Conservation (phyloP, 2,329 filamentous ascomycete species). For the Exophiala phaeomuriformis region DNA sequence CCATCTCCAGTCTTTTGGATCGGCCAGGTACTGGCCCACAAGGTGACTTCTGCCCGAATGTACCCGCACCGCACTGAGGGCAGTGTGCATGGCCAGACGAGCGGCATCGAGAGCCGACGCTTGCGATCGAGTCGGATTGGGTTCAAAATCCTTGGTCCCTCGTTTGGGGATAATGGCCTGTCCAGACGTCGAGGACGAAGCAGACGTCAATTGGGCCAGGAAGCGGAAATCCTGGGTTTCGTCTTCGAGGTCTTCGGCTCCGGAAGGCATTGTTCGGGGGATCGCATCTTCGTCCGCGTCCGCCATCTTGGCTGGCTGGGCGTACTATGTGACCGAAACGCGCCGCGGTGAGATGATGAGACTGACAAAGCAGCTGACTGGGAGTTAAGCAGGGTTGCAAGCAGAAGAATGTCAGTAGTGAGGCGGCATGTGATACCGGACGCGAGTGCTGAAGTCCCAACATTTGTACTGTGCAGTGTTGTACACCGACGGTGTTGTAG, state of each 20-base stretch:
- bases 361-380: no score
- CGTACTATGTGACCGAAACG: background rate
- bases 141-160: slow-evolving; percentile 95
- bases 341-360: no score
- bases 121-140: slow-evolving; percentile 79
- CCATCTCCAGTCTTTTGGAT: slow-evolving; percentile 15
- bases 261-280: slow-evolving; percentile 21
- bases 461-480: no score
- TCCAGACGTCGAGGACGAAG: slow-evolving; percentile 29
- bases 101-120: slow-evolving; percentile 70
- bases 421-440: no score
- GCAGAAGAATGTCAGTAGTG: no score
- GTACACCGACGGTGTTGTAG: background rate
- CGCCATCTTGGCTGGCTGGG: slow-evolving; percentile 31
- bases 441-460: no score
- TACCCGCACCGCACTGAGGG: slow-evolving; percentile 67
- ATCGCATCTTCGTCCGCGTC: slow-evolving; percentile 41
- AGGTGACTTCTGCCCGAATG: slow-evolving; percentile 62
- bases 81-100: slow-evolving; percentile 80
- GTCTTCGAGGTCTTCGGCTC: slow-evolving; percentile 63
- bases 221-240: slow-evolving; percentile 83
- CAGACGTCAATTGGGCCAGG: slow-evolving; percentile 50
- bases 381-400: no score
- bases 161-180: slow-evolving; percentile 63
- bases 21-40: slow-evolving; percentile 58